Conservation (phyloP, 108 stramenopile species). For the Nannochloropsis salina region DNA sequence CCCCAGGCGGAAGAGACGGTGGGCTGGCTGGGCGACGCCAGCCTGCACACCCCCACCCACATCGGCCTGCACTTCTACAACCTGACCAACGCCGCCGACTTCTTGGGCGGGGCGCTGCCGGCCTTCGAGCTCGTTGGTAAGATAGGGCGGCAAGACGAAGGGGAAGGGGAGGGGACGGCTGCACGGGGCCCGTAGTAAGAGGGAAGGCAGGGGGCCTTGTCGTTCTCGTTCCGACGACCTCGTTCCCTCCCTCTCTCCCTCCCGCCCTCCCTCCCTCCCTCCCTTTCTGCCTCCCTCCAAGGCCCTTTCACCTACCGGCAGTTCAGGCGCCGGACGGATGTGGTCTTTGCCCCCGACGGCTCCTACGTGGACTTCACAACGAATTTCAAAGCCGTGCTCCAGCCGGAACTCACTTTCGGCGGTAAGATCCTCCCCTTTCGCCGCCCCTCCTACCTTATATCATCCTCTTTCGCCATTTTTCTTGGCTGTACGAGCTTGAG, state of each 20-base stretch:
- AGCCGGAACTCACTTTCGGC: neutral
- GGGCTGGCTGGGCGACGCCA: neutral
- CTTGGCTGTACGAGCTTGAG: neutral
- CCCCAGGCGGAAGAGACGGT: neutral
- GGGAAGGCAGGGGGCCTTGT: neutral
- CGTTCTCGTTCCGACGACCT: neutral
- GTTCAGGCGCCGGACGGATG: neutral
- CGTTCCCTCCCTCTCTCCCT: neutral
- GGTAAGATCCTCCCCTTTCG: neutral
- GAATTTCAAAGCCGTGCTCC: neutral
- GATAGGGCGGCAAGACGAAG: neutral
- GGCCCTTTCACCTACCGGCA: constrained; percentile 3
- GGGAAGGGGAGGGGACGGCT: neutral
- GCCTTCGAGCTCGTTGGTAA: neutral
- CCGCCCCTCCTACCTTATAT: neutral
- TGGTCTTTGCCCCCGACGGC: neutral
- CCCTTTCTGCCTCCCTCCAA: neutral
- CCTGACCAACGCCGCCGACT: neutral
- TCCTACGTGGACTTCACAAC: neutral
- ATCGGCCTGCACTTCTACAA: neutral
- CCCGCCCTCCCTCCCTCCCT: neutral
- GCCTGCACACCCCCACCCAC: neutral
- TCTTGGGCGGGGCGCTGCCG: neutral
- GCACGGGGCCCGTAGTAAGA: neutral
- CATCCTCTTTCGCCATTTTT: neutral